Evolutionary conservation across 2,329 filamentous ascomycete species (phyloP), one percentile per base, ranked within the genome.

Genomic region (Colletotrichum acutatum): DNA sequence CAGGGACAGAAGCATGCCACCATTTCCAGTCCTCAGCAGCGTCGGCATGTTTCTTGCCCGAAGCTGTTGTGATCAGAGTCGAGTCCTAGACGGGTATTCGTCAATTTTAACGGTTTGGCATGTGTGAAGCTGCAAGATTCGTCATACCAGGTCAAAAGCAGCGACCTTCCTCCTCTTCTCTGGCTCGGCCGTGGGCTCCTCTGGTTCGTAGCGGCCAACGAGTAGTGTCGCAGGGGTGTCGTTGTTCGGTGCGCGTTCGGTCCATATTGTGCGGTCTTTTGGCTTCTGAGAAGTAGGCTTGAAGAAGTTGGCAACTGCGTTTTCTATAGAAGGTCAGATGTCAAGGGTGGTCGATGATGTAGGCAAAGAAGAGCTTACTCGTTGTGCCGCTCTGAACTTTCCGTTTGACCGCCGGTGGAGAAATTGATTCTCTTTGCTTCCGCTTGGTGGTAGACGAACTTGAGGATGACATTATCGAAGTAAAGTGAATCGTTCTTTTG

Each of bases 1-100:
- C 83, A 1, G 95, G 94, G 0, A 98, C 93, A 22, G 84, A 87
- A 16, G 83, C 77, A 80, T 97, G 86, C 95, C 95, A 98, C 97
- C 97, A 99, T 81, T 94, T 95, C 97, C 97, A 99, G 80, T 98
- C 96, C 4, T 86, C 85, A 0, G 91, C 89, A 75, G 91, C 90
- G 64, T 88, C 88, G 3, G 90, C 88, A 78, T 96, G 96, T 63
- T 89, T 93, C 82, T 94, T 97, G 8, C 95, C 95, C 0, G 95
- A 97, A 4, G 90, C 88, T 0, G 95, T 93, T 1, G 87, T 86
- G 74, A 99, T 95, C 42, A 99, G 84, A 0, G 97, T 99, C 8
- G 94, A 97, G 80, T 99, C 97, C 92, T 94, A 71, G 14, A 14
- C 28, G 37, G 64, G 2, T 42, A 34, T 16, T 5, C 28, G 72